Evolutionary conservation across 305 asterid genomes (phyloP).

Genomic region (Ilex paraguariensis): DNA sequence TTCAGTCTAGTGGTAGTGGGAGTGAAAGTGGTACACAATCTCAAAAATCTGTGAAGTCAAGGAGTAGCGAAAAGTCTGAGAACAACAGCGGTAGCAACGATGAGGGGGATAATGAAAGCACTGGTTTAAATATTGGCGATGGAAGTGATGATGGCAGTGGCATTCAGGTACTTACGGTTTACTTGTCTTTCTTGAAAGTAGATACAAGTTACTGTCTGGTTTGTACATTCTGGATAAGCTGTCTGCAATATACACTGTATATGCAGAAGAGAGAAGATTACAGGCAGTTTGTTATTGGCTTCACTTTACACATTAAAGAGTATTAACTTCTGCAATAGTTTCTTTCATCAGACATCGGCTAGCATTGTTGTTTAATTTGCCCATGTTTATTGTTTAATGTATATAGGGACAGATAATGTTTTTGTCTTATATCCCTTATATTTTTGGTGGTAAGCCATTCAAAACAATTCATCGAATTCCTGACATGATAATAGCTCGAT

Average conservation of each 20-base stretch:
- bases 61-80: constrained; percentile 37
- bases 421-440: no score
- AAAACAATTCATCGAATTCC: no score
- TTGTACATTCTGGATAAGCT: constrained; percentile 2
- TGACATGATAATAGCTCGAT: no score
- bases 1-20: constrained; percentile 77
- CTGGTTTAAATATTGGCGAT: constrained; percentile 39
- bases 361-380: no score
- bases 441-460: no score
- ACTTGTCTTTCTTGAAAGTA: constrained; percentile 3
- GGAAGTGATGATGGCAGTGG: constrained; percentile 70
- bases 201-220: not conserved
- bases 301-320: no score
- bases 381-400: no score
- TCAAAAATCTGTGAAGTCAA: constrained; percentile 57
- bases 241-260: not conserved
- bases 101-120: constrained; percentile 46
- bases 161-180: constrained; percentile 39
- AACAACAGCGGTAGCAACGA: constrained; percentile 38
- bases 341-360: no score
- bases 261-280: no score
- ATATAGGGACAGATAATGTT: no score
- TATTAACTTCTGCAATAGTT: not conserved
- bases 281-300: no score
- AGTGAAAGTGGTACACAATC: constrained; percentile 69